Base-by-base conservation (phyloP, 805 yeast species). In the Novakomyces olei region DNA sequence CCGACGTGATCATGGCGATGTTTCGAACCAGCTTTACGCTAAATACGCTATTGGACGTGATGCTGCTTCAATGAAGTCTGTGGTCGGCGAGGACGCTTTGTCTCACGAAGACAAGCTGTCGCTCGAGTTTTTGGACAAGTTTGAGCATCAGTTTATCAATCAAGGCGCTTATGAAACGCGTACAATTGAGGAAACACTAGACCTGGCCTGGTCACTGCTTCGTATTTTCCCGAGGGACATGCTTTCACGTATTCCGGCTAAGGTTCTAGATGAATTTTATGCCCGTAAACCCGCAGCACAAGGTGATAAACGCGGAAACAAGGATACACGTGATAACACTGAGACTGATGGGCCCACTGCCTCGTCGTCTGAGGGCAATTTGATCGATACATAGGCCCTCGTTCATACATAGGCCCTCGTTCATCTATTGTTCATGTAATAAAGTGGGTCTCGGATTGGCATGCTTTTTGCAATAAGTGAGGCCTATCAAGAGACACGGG, bases 51-150 rank as follows among this genome's bases (percentile, higher is more conserved):
- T 88, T 62, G 99, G 99, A 66, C 78, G 83, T 61, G 99, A 88
- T 60, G 99, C 99, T 18, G 98, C 98, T 32, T 95, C 98, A 46
- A 88, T 88, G 99, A 88, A 88, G 63, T 93, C 98, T 9, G 99
- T 88, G 44, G 99, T 88, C 46, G 99, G 99, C 70, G 99, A 88
- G 60, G 99, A 88, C 60, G 98, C 99, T 23, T 65, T 88, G 50
- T 81, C 95, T 22, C 79, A 79, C 41, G 99, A 88, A 58, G 99
- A 88, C 60, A 91, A 91, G 61, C 67, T 88, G 43, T 88, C 98
- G 2, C 67, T 88, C 51, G 99, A 88, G 63, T 88, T 88, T 55
- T 71, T 88, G 61, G 98, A 91, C 54, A 88, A 88, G 62, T 88
- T 88, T 47, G 99, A 88, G 60, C 80, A 78, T 66, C 76, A 85